phyloP scores from a whole-genome alignment of 352 stramenopile genomes.

The Phytophthora cactorum region DNA sequence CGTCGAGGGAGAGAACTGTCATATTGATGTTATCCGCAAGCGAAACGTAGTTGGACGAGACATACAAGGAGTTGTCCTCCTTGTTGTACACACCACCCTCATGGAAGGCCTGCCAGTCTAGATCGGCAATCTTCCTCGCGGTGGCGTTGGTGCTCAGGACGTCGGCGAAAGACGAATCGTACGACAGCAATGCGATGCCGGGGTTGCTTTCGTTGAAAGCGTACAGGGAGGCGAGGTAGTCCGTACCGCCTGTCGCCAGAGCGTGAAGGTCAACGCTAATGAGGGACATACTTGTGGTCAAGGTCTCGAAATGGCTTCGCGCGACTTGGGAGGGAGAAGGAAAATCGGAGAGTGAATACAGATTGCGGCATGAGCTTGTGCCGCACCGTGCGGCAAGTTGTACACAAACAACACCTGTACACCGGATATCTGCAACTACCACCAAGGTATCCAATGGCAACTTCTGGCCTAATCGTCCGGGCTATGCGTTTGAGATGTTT shows the following conservation, averaged over 20 bases:
- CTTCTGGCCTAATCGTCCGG: too few relatives aligned
- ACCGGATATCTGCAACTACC: too few relatives aligned
- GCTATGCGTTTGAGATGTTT: too few relatives aligned
- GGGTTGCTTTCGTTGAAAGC: slow-evolving; percentile 23
- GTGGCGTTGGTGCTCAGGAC: slow-evolving; percentile 15
- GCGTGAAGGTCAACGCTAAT: slow-evolving; percentile 27
- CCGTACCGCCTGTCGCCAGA: slow-evolving; percentile 15
- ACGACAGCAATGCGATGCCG: slow-evolving; percentile 19
- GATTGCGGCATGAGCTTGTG: too few relatives aligned
- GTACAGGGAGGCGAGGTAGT: slow-evolving; percentile 27
- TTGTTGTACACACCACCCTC: slow-evolving; percentile 32
- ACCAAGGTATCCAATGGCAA: too few relatives aligned
- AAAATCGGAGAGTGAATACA: slow-evolving; percentile 5
- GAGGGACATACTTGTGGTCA: slow-evolving; percentile 15
- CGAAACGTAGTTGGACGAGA: slow-evolving; percentile 28
- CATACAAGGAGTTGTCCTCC: slow-evolving; percentile 26
- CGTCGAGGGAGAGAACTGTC: slow-evolving; percentile 23
- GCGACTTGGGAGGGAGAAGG: not conserved
- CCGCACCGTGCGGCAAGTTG: too few relatives aligned
- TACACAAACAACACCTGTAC: too few relatives aligned
- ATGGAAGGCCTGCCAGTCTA: slow-evolving; percentile 28
- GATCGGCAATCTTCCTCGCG: slow-evolving; percentile 5
- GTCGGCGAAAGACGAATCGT: slow-evolving; percentile 19
- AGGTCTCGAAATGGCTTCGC: not conserved
- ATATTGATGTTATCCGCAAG: slow-evolving; percentile 28